Evolutionary conservation across 108 stramenopile species (phyloP).

Genomic region (Parmales sp.): DNA sequence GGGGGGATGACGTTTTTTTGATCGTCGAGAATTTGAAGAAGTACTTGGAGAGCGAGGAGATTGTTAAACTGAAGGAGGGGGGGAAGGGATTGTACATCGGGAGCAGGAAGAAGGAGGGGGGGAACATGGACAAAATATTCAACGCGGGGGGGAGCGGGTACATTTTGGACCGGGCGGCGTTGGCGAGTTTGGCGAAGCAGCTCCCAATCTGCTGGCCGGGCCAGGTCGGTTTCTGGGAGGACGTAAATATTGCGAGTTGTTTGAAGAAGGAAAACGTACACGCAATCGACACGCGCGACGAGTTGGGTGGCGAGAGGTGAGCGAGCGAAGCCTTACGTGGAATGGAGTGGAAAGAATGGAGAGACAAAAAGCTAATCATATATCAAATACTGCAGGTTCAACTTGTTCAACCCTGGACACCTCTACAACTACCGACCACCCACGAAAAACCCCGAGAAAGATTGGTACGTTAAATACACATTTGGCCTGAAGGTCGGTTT

Average conservation of each 20-base stretch:
- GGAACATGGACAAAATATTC: constrained; percentile 68
- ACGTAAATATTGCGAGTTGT: constrained; percentile 73
- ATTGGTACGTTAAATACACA: constrained; percentile 81
- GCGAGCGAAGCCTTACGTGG: too few species aligned
- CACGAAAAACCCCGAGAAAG: constrained; percentile 31
- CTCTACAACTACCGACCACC: constrained; percentile 63
- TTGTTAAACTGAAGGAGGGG: constrained; percentile 18
- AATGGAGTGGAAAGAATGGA: too few species aligned
- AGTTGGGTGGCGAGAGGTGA: constrained; percentile 74
- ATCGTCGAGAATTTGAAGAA: constrained; percentile 80
- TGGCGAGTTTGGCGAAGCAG: constrained; percentile 60
- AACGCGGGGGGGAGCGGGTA: constrained; percentile 90
- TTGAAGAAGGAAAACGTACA: constrained; percentile 43
- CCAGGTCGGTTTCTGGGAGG: constrained; percentile 71
- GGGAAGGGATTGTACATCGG: constrained; percentile 71
- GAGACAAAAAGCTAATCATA: too few species aligned
- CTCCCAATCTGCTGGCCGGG: constrained; percentile 66
- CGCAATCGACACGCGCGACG: constrained; percentile 84
- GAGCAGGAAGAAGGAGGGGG: constrained; percentile 64
- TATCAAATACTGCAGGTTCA: too few species aligned
- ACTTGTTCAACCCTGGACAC: constrained; percentile 85
- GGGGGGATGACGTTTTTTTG: constrained; percentile 78
- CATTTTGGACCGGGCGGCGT: constrained; percentile 79
- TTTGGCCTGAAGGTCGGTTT: constrained; percentile 68
- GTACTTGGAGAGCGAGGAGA: constrained; percentile 73